Evolutionary conservation across 805 yeast species (phyloP).

Genomic region (Saturnispora besseyi): DNA sequence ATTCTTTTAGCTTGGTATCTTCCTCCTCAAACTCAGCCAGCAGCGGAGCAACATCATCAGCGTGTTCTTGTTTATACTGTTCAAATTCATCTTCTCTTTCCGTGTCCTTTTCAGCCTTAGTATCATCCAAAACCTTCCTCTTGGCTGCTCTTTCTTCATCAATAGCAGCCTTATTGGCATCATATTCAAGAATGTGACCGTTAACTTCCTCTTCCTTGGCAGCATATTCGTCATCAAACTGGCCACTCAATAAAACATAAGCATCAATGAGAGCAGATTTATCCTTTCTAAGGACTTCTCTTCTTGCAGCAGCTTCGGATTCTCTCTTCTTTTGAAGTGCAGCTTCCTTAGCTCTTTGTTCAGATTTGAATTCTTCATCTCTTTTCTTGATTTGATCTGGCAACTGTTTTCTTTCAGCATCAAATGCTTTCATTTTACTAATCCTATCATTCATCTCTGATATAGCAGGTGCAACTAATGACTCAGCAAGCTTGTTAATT

Average conservation of each 20-base stretch:
- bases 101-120: conserved; percentile 36
- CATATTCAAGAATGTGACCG: conserved; percentile 32
- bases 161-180: conserved; percentile 32
- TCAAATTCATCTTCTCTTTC: conserved; percentile 39
- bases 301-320: conserved; percentile 30
- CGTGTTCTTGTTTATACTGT: conserved; percentile 41
- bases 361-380: conserved; percentile 30
- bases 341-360: conserved; percentile 31
- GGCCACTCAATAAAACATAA: conserved; percentile 26
- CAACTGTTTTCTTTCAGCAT: conserved; percentile 33
- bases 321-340: conserved; percentile 29
- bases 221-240: conserved; percentile 31
- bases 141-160: conserved; percentile 35
- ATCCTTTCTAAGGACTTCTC: conserved; percentile 39
- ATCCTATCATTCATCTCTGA: conserved; percentile 54
- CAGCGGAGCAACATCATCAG: conserved; percentile 45
- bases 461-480: conserved; percentile 76
- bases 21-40: conserved; percentile 45
- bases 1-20: conserved; percentile 38
- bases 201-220: conserved; percentile 36
- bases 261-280: conserved; percentile 39
- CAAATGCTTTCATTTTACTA: conserved; percentile 62
- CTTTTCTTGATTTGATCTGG: conserved; percentile 35
- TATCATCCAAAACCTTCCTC: conserved; percentile 34
- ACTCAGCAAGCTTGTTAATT: conserved; percentile 68